A percentile compares a stretch with the other conserved stretches of the same genome.
Conservation (phyloP, 140 eudicot genomes). For the Bidens hawaiensis region DNA sequence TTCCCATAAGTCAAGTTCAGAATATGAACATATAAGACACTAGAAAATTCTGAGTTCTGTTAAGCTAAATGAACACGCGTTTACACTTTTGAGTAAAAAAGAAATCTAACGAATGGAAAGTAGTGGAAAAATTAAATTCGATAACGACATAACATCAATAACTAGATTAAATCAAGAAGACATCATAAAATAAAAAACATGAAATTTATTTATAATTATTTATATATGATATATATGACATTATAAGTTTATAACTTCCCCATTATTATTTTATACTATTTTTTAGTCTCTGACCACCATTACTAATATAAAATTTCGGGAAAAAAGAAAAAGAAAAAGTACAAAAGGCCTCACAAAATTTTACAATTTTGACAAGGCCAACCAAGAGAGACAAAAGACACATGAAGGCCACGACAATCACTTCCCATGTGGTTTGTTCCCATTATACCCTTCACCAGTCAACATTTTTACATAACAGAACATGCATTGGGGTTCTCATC, state of each 20-base stretch:
- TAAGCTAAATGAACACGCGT: too few species aligned
- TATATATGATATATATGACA: not conserved
- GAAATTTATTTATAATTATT: constrained; percentile 18
- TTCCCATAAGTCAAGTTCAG: too few species aligned
- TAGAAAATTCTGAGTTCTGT: too few species aligned
- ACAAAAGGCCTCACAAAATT: constrained; percentile 54
- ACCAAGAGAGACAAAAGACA: constrained; percentile 33
- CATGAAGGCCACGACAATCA: constrained; percentile 51
- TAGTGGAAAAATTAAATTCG: not conserved
- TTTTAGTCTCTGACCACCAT: constrained; percentile 14
- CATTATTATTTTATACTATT: not conserved
- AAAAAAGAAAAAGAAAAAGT: constrained; percentile 23
- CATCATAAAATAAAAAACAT: not conserved
- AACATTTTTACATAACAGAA: constrained; percentile 54
- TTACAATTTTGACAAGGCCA: constrained; percentile 32
- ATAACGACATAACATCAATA: not conserved
- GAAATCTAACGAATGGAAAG: not conserved
- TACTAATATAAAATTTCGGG: not conserved
- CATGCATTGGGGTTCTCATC: constrained; percentile 99
- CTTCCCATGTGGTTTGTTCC: constrained; percentile 24
- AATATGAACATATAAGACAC: too few species aligned
- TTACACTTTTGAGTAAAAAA: too few species aligned
- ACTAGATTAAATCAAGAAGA: too few species aligned
- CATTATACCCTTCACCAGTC: constrained; percentile 31
- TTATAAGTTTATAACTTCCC: constrained; percentile 11